Conservation (phyloP, 2,329 filamentous ascomycete species). For the Pseudogymnoascus verrucosus region DNA sequence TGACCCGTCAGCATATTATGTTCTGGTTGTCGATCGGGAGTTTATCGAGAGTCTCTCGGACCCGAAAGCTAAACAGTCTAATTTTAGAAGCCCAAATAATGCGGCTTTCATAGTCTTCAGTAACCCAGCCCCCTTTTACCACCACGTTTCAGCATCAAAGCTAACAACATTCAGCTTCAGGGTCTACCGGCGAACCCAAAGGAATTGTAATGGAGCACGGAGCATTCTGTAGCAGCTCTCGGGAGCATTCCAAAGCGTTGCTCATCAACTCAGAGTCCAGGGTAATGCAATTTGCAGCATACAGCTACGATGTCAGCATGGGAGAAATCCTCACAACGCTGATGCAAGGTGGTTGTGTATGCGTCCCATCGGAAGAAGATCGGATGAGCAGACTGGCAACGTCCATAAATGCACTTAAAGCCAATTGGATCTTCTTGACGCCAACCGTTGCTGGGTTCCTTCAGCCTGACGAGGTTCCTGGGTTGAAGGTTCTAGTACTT, state of each 20-base stretch:
- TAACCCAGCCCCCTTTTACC: neutral
- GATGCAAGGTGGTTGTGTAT: slow-evolving; percentile 33
- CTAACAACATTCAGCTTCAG: slow-evolving; percentile 28
- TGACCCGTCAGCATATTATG: slow-evolving; percentile 15
- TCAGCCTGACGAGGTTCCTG: slow-evolving; percentile 72
- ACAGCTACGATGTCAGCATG: slow-evolving; percentile 10
- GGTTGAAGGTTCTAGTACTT: slow-evolving; percentile 67
- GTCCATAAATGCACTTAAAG: slow-evolving; percentile 51
- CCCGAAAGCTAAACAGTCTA: neutral
- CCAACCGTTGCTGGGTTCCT: slow-evolving; percentile 65
- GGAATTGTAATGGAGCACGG: slow-evolving; percentile 33
- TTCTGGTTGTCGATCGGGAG: neutral
- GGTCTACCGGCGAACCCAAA: slow-evolving; percentile 42
- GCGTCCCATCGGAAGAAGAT: slow-evolving; percentile 55
- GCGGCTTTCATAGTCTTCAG: slow-evolving; percentile 18
- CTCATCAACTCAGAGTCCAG: slow-evolving; percentile 31
- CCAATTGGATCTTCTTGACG: slow-evolving; percentile 30
- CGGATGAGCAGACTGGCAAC: slow-evolving; percentile 66
- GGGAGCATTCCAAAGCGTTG: slow-evolving; percentile 21
- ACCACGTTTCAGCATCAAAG: neutral
- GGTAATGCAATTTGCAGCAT: slow-evolving; percentile 28
- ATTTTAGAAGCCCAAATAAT: neutral
- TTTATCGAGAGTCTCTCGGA: neutral
- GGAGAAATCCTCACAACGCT: slow-evolving; percentile 9
- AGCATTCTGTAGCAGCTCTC: slow-evolving; percentile 15